A percentile compares a stretch with the other conserved stretches of the same genome.
These are phyloP conservation scores for Globisporangium nodosum DNA, from an alignment of 352 stramenopile species.

Conservation along the genomic window DNA sequence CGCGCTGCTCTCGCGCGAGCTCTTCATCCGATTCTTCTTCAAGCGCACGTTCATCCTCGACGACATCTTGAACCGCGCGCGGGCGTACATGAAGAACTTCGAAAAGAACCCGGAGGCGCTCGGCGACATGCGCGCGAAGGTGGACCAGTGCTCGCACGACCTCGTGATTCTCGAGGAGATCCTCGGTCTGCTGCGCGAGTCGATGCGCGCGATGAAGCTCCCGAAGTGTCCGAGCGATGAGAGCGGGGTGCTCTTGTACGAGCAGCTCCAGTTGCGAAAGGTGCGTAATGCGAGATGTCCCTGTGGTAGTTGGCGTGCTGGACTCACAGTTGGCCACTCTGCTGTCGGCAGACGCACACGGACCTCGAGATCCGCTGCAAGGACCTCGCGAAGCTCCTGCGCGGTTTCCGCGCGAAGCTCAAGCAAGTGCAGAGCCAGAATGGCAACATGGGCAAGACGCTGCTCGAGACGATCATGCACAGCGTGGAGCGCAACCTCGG, in stretches of 20 bases:
- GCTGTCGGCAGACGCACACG: constrained; percentile 35
- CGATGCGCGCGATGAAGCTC: constrained; percentile 89
- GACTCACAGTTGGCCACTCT: not conserved
- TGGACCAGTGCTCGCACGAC: constrained; percentile 92
- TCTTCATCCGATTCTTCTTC: constrained; percentile 93
- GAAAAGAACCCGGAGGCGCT: constrained; percentile 90
- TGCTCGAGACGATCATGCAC: constrained; percentile 57
- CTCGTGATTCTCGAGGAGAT: constrained; percentile 96
- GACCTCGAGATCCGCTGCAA: constrained; percentile 89
- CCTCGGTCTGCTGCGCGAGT: constrained; percentile 92
- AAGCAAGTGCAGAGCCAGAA: constrained; percentile 83
- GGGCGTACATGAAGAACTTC: constrained; percentile 89
- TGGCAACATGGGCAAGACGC: constrained; percentile 66
- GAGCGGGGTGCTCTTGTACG: constrained; percentile 86
- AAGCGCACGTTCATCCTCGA: constrained; percentile 95
- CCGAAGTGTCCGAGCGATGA: constrained; percentile 87
- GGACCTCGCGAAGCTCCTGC: constrained; percentile 92
- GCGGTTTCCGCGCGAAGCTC: constrained; percentile 87
- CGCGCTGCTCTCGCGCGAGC: constrained; percentile 89
- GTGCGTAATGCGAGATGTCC: constrained; percentile 9
- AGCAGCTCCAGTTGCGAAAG: constrained; percentile 89
- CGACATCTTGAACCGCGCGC: constrained; percentile 92
- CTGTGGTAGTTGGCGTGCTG: not conserved
- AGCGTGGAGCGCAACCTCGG: constrained; percentile 59
- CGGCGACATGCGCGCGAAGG: constrained; percentile 81